Evolutionary conservation across 306 rosid species (phyloP).

Genomic region (Pueraria montana): DNA sequence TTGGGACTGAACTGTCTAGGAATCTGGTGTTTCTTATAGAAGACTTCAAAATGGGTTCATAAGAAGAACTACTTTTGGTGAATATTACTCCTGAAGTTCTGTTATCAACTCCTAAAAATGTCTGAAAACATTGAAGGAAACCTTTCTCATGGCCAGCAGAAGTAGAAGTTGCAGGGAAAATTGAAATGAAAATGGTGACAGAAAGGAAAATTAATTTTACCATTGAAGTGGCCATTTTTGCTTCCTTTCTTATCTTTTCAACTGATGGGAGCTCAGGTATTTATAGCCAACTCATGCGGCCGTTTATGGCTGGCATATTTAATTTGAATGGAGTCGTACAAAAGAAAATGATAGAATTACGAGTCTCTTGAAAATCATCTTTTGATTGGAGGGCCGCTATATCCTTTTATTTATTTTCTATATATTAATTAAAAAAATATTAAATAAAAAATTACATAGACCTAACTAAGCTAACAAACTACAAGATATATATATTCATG

Average conservation of each 20-base stretch:
- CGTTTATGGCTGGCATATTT: not conserved
- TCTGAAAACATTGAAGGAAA: constrained; percentile 40
- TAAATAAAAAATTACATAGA: too few relatives aligned
- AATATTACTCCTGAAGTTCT: constrained; percentile 32
- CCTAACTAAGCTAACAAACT: too few relatives aligned
- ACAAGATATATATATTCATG: too few relatives aligned
- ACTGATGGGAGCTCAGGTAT: not conserved
- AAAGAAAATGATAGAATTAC: not conserved
- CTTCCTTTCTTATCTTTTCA: not conserved
- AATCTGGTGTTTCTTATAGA: constrained; percentile 57
- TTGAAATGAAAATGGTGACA: constrained; percentile 29
- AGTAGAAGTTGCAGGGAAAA: constrained; percentile 13
- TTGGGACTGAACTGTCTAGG: constrained; percentile 44
- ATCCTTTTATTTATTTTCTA: too few relatives aligned
- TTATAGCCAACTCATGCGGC: constrained; percentile 16
- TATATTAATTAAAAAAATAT: too few relatives aligned
- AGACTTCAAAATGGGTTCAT: constrained; percentile 46
- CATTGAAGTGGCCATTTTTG: constrained; percentile 15
- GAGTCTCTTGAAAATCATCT: not conserved
- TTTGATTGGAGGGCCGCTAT: not conserved
- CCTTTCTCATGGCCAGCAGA: not conserved
- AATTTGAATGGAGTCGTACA: not conserved
- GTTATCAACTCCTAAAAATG: not conserved
- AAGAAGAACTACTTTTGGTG: constrained; percentile 48
- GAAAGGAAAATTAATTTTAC: not conserved